Base-by-base conservation (phyloP, 73 alveolate species). In the Tetrahymena elliotti region DNA sequence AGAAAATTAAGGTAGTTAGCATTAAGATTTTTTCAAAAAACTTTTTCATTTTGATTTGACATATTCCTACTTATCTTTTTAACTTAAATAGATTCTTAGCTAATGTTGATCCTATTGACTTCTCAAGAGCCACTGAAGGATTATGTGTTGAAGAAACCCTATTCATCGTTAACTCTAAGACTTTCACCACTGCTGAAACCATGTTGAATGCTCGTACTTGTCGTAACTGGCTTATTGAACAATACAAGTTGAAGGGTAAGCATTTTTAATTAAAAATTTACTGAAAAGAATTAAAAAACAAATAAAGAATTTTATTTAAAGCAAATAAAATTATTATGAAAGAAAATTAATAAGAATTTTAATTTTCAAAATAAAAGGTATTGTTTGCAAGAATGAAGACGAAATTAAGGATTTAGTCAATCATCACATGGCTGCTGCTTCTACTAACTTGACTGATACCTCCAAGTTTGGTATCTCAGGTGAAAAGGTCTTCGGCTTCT, bases 81-180 rank as follows among this genome's bases (percentile, higher is more conserved):
- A 27, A 68, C 36, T 68, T 68, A 68, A 47, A 0, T 68, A 97
- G 99, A 93, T 99, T 99, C 97, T 94, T 99, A 95, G 99, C 99
- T 84, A 99, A 99, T 95, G 99, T 99, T 16, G 99, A 99, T 93
- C 99, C 99, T 18, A 98, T 98, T 93, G 99, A 98, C 93, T 97
- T 98, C 82, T 54, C 95, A 33, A 97, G 99, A 88, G 99, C 99
- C 0, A 41, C 97, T 22, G 97, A 97, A 52, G 99, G 98, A 22
- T 95, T 98, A 37, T 98, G 98, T 93, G 96, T 98, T 31, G 99
- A 97, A 53, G 99, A 97, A 93, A 98, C 99, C 22, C 93, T 98
- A 33, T 96, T 98, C 38, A 97, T 98, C 37, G 96, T 98, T 36
- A 97, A 97, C 96, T 97, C 99, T 93, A 99, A 99, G 97, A 99